Percentiles rank a stretch among this genome's conserved stretches.
Conservation (phyloP, 2,329 filamentous ascomycete genomes). For the Verticillium nonalfalfae region DNA sequence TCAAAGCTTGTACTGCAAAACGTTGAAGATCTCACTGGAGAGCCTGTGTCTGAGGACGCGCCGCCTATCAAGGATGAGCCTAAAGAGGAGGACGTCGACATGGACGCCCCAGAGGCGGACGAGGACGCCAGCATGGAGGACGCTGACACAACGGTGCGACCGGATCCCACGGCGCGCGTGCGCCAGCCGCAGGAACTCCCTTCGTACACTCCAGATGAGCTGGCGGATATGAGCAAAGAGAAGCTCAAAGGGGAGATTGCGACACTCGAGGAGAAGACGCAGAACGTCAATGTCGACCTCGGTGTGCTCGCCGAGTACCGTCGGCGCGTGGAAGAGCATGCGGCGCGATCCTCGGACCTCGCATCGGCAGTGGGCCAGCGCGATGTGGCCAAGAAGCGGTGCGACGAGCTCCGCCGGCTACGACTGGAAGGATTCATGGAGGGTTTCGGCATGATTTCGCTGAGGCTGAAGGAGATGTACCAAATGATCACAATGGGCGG, state of each 20-base stretch:
- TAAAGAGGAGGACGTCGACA: slow-evolving; percentile 13
- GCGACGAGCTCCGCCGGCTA: slow-evolving; percentile 83
- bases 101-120: slow-evolving; percentile 13
- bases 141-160: slow-evolving; percentile 12
- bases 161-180: slow-evolving; percentile 11
- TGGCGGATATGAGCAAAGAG: slow-evolving; percentile 59
- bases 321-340: slow-evolving; percentile 76
- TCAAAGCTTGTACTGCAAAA: slow-evolving; percentile 79
- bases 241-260: slow-evolving; percentile 56
- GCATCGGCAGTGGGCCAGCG: slow-evolving; percentile 69
- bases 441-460: slow-evolving; percentile 88
- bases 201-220: slow-evolving; percentile 67
- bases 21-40: slow-evolving; percentile 58
- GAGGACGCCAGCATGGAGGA: slow-evolving; percentile 17
- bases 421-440: slow-evolving; percentile 98
- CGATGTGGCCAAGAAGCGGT: slow-evolving; percentile 84
- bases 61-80: slow-evolving; percentile 6
- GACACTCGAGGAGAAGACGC: slow-evolving; percentile 61
- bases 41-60: slow-evolving; percentile 13
- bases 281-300: slow-evolving; percentile 82
- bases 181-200: slow-evolving; percentile 57
- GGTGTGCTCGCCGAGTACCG: slow-evolving; percentile 85
- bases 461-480: slow-evolving; percentile 98
- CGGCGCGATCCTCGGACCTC: slow-evolving; percentile 75
- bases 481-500: slow-evolving; percentile 99